phyloP scores from a whole-genome alignment of 768 basidiomycete species.

The Kwoniella pini region DNA sequence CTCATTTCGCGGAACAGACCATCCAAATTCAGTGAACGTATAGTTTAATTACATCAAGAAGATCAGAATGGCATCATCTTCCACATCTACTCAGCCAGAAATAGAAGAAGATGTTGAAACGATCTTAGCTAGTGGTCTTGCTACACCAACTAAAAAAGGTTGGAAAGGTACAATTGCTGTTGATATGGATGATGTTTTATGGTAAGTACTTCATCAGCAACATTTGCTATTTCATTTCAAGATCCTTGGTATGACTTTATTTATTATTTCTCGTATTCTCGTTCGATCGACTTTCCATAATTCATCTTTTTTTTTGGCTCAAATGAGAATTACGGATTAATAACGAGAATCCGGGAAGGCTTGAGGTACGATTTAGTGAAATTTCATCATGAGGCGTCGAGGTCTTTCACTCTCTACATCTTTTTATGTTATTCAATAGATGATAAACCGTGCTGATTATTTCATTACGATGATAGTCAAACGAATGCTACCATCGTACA shows the following conservation, averaged over 20 bases:
- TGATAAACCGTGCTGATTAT: constrained; percentile 2
- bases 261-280: too few species aligned
- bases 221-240: too few species aligned
- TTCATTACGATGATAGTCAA: constrained; percentile 25
- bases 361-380: background rate
- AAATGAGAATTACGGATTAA: too few species aligned
- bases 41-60: too few species aligned
- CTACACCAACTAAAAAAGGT: constrained; percentile 7
- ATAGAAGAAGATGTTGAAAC: constrained; percentile 4
- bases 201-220: too few species aligned
- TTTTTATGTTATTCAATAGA: background rate
- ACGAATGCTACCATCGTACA: constrained; percentile 44
- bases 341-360: background rate
- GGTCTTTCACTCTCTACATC: background rate
- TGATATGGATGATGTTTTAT: constrained; percentile 54
- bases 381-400: background rate
- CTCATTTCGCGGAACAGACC: too few species aligned
- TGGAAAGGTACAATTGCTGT: constrained; percentile 50
- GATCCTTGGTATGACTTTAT: too few species aligned
- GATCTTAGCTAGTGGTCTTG: constrained; percentile 15
- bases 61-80: background rate
- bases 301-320: too few species aligned
- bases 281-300: too few species aligned
- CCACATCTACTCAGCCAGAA: background rate
- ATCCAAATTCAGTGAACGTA: too few species aligned